Conservation (phyloP, 805 yeast genomes). For the Cyberlindnera samutprakarnensis region DNA sequence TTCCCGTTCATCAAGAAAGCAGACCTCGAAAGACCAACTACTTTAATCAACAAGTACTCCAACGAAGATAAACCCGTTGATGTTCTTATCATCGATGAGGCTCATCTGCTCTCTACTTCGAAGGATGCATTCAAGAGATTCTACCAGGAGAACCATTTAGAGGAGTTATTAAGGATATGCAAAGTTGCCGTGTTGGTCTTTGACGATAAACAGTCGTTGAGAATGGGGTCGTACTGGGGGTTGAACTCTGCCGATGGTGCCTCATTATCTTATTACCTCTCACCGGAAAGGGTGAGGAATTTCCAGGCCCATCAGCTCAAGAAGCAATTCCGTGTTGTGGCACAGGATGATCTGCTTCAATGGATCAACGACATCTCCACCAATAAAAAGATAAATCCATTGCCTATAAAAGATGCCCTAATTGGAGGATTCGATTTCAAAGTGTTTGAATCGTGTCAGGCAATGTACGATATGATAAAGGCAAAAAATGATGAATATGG, state of each 20-base stretch:
- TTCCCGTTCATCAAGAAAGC: constrained; percentile 30
- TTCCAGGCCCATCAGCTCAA: constrained; percentile 23
- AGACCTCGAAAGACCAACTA: constrained; percentile 39
- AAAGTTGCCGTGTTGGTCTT: constrained; percentile 35
- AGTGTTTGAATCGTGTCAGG: constrained; percentile 34
- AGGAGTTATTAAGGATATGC: constrained; percentile 30
- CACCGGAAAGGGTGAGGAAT: neutral
- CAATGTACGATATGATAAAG: constrained; percentile 31
- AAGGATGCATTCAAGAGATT: constrained; percentile 39
- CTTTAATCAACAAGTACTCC: constrained; percentile 28
- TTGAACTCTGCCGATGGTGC: constrained; percentile 28
- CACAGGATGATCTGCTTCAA: constrained; percentile 29
- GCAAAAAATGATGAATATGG: constrained; percentile 26
- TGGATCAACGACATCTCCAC: constrained; percentile 34
- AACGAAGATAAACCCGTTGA: constrained; percentile 19
- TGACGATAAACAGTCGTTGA: constrained; percentile 37
- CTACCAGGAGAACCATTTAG: constrained; percentile 35
- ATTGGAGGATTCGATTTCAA: constrained; percentile 24
- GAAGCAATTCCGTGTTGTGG: constrained; percentile 36
- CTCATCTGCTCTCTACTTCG: constrained; percentile 35
- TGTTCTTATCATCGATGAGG: constrained; percentile 37
- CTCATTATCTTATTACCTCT: constrained; percentile 18
- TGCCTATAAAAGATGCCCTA: constrained; percentile 22
- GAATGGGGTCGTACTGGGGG: constrained; percentile 41
- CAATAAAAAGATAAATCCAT: constrained; percentile 25